Percentiles rank a stretch among this genome's conserved stretches.
Conservation (phyloP, 1,284 basidiomycete genomes). For the Wolfiporia cocos region DNA sequence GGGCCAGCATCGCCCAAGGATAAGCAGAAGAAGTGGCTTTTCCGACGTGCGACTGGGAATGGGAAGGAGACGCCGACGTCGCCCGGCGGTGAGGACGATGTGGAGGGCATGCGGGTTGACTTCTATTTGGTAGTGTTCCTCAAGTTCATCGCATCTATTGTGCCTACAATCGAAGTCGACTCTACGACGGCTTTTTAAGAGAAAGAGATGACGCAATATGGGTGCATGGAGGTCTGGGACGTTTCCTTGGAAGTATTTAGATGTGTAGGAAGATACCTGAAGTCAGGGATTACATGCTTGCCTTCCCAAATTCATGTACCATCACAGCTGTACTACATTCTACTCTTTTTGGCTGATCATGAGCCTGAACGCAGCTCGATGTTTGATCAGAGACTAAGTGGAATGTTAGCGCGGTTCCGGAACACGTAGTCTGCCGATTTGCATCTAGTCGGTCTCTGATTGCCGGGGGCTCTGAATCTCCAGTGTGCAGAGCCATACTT, state of each 20-base stretch:
- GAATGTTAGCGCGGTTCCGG: too few species aligned
- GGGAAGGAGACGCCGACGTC: conserved; percentile 41
- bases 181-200: conserved; percentile 78
- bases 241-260: conserved; percentile 10
- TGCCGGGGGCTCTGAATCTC: too few species aligned
- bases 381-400: too few species aligned
- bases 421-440: too few species aligned
- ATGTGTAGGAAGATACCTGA: conserved; percentile 20
- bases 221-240: conserved; percentile 1
- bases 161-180: conserved; percentile 93
- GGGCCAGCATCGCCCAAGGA: conserved; percentile 30
- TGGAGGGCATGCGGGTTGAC: conserved; percentile 89
- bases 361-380: too few species aligned
- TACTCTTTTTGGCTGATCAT: neutral
- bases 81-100: conserved; percentile 55
- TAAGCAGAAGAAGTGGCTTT: conserved; percentile 81
- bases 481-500: too few species aligned
- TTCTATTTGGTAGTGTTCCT: conserved; percentile 95
- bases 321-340: conserved; percentile 16
- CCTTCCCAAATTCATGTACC: conserved; percentile 16
- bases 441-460: too few species aligned
- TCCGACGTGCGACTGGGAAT: conserved; percentile 63
- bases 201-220: neutral
- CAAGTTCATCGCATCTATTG: conserved; percentile 94
- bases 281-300: conserved; percentile 18